Conservation (phyloP, 1,139 yeast species). For the Debaryomycetaceae sp. region DNA sequence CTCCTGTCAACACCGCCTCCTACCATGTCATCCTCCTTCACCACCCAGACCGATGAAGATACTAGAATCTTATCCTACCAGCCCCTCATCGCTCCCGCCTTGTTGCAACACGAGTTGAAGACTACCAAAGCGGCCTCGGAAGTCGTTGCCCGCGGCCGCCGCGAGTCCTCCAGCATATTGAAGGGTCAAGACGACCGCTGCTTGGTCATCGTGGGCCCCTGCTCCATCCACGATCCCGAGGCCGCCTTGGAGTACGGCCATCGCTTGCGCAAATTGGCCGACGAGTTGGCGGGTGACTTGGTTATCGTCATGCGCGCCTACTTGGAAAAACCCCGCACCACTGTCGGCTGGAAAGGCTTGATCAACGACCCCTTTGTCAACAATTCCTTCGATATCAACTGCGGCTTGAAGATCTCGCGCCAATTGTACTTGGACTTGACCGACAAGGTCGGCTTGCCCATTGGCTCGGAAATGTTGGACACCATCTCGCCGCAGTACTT, state of each 20-base stretch:
- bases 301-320: constrained; percentile 93
- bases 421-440: constrained; percentile 80
- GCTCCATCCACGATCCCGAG: constrained; percentile 87
- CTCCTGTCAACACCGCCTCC: no score
- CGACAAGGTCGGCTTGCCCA: constrained; percentile 59
- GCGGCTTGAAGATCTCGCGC: constrained; percentile 83
- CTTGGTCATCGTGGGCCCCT: constrained; percentile 84
- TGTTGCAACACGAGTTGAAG: constrained; percentile 68
- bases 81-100: constrained; percentile 82
- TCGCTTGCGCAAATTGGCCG: constrained; percentile 54
- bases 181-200: constrained; percentile 70
- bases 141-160: constrained; percentile 69
- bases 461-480: constrained; percentile 96
- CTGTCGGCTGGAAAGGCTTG: constrained; percentile 98
- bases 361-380: constrained; percentile 95
- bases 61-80: constrained; percentile 84
- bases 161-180: constrained; percentile 62
- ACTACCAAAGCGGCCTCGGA: constrained; percentile 50
- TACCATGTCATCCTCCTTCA: no score
- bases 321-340: constrained; percentile 96
- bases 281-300: constrained; percentile 63
- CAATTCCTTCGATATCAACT: constrained; percentile 87
- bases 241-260: constrained; percentile 84
- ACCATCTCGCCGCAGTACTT: constrained; percentile 97
- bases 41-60: constrained; percentile 75